Base-by-base conservation (phyloP, 495 filamentous ascomycete genomes). In the Beverwykella pulmonaria region DNA sequence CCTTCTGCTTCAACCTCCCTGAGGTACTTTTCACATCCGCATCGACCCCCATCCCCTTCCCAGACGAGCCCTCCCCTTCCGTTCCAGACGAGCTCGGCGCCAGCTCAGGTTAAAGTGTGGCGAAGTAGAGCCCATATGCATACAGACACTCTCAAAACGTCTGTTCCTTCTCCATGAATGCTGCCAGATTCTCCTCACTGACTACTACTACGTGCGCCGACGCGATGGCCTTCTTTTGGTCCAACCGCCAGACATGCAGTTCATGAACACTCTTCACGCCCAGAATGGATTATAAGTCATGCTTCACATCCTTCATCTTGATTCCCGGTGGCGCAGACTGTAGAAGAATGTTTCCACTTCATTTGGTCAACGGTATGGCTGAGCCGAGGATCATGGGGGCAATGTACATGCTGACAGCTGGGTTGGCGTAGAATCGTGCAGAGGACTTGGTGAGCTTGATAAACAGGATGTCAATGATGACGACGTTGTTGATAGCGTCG, bases 401-500 rank as follows among this genome's bases (percentile, higher is more conserved):
- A 78, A 98, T 98, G 73, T 97, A 80, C n/a, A 98, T 84, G 0
- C 93, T 97, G 65, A 98, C 94, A 20, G 86, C 86, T 0, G 94
- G 94, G 73, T 98, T 95, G 23, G 91, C 87, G 74, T 98, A 98
- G 75, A 82, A 85, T 32, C 87, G 80, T 81, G 83, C 88, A 0
- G 75, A 71, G 77, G 81, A 90, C 27, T 86, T 77, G 2, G 91
- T 91, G 55, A 94, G 81, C 92, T 92, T 95, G 76, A 98, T 97
- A 59, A 96, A 79, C 14, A 97, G 84, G 0, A 94, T 95, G 6
- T 92, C 92, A 19, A 81, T 82, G 53, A 98, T 98, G 54, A 98
- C 94, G 66, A 98, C 87, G 69, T 98, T 98, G 67, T 95, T 95
- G 12, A 98, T 85, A 0, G 94, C 94, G 77, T 98, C 94, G 23